Conservation (phyloP, 257 asterid genomes). For the Perilla frutescens region DNA sequence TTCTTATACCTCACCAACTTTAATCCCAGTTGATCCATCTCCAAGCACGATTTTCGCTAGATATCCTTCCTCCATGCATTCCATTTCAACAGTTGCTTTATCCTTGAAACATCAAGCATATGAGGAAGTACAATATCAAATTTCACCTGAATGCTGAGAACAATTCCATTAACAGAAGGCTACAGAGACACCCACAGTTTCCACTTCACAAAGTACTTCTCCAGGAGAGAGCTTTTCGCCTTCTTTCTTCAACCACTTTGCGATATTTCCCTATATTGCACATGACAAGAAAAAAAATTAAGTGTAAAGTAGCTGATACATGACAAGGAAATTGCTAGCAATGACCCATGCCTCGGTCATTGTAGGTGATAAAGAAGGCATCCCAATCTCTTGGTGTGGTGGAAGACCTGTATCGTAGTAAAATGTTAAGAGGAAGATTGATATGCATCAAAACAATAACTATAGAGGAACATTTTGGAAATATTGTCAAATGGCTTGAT, state of each 20-base stretch:
- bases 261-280: conserved; percentile 83
- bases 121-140: conserved; percentile 17
- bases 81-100: conserved; percentile 99
- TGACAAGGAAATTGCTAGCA: conserved; percentile 5
- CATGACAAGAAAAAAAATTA: conserved; percentile 12
- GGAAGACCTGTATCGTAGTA: conserved; percentile 75
- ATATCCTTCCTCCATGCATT: conserved; percentile 99
- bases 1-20: conserved; percentile 95
- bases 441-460: background rate
- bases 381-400: conserved; percentile 94
- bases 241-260: conserved; percentile 98
- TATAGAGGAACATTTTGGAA: background rate
- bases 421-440: conserved; percentile 1
- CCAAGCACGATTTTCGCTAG: conserved; percentile 81
- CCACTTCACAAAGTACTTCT: conserved; percentile 99
- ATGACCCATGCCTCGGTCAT: conserved; percentile 81
- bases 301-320: conserved; percentile 24
- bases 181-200: conserved; percentile 69
- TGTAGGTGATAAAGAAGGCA: conserved; percentile 99
- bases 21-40: conserved; percentile 88
- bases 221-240: conserved; percentile 92
- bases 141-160: conserved; percentile 26
- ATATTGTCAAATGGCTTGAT: conserved; percentile 1
- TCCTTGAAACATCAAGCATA: conserved; percentile 55
- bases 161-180: conserved; percentile 22